Evolutionary conservation across 164 flowering plant genomes (phyloP).

Genomic region (Tetrastigma voinierianum): DNA sequence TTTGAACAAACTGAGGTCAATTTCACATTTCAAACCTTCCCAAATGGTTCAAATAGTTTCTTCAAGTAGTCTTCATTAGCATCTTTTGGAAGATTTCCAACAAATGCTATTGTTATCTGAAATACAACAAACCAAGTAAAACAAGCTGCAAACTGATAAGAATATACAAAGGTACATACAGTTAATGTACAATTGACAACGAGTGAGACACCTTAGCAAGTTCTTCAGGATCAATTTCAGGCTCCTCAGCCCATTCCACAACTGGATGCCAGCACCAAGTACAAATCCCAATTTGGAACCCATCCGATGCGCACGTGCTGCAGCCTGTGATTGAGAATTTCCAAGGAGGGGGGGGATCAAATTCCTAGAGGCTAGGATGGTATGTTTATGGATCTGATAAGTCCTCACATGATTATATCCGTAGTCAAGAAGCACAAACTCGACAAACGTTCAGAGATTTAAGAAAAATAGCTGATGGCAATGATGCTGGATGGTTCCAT

Average conservation of each 20-base stretch:
- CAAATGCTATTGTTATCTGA: conserved; percentile 42
- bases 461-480: neutral
- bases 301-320: conserved; percentile 36
- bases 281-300: conserved; percentile 34
- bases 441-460: no score
- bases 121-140: neutral
- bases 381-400: conserved; percentile 17
- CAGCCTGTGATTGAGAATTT: conserved; percentile 49
- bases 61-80: conserved; percentile 28
- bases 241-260: conserved; percentile 46
- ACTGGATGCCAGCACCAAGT: conserved; percentile 40
- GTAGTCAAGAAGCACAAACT: neutral
- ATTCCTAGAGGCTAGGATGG: conserved; percentile 16
- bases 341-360: conserved; percentile 26
- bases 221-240: conserved; percentile 34
- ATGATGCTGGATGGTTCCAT: conserved; percentile 11
- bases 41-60: conserved; percentile 33
- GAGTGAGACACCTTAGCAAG: conserved; percentile 33
- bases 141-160: neutral
- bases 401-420: conserved; percentile 6
- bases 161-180: neutral
- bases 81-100: conserved; percentile 34
- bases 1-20: neutral
- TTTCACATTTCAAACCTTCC: conserved; percentile 24
- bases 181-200: neutral